Conservation (phyloP, 108 stramenopile species). For the Skeletonema menzelii region DNA sequence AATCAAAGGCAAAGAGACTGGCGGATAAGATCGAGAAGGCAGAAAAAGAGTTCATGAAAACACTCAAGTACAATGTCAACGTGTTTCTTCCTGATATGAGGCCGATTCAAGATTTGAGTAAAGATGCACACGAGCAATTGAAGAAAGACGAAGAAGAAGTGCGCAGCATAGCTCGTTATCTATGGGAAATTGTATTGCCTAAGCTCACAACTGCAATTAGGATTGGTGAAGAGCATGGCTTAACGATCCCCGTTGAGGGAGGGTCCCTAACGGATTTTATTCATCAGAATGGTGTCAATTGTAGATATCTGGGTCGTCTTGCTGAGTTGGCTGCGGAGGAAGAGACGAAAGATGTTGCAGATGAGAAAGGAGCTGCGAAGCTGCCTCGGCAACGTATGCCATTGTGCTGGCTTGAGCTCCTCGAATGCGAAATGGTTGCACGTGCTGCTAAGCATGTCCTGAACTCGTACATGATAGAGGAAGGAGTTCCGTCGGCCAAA, state of each 20-base stretch:
- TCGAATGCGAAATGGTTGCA: constrained; percentile 97
- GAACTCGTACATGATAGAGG: constrained; percentile 65
- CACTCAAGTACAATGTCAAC: constrained; percentile 86
- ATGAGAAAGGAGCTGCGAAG: constrained; percentile 43
- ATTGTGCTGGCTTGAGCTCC: constrained; percentile 89
- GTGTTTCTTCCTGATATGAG: constrained; percentile 85
- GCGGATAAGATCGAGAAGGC: constrained; percentile 50
- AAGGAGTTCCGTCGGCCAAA: constrained; percentile 70
- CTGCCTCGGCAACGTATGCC: constrained; percentile 76
- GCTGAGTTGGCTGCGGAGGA: constrained; percentile 78
- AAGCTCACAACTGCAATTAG: constrained; percentile 64
- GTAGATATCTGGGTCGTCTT: constrained; percentile 93
- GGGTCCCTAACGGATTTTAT: constrained; percentile 79
- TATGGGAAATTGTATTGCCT: constrained; percentile 89
- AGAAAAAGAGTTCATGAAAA: constrained; percentile 68
- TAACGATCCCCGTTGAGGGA: constrained; percentile 78
- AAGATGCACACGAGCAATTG: constrained; percentile 57
- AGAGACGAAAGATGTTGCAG: constrained; percentile 71
- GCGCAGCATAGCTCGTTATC: constrained; percentile 68
- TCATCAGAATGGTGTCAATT: constrained; percentile 93
- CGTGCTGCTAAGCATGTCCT: constrained; percentile 91
- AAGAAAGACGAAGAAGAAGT: constrained; percentile 86
- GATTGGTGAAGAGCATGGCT: constrained; percentile 39
- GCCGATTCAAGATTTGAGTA: constrained; percentile 59
- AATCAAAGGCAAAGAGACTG: constrained; percentile 1